A percentile compares a stretch with the other conserved stretches of the same genome.
These are phyloP conservation scores for Xylariaceae sp. DNA, from an alignment of 2,329 filamentous ascomycete genomes.

Conservation along the genomic window DNA sequence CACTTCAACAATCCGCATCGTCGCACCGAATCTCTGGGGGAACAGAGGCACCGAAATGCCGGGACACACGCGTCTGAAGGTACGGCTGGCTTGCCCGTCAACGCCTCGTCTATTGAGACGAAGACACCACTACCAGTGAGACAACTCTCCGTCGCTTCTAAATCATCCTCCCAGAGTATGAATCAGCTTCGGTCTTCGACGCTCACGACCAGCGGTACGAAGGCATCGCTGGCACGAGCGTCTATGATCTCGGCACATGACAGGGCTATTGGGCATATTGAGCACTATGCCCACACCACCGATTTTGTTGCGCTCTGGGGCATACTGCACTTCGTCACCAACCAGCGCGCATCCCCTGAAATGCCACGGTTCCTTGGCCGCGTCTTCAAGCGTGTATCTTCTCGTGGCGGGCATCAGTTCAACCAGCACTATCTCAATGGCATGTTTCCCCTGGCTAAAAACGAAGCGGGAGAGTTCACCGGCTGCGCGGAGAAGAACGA, in stretches of 20 bases:
- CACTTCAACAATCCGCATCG: slow-evolving; percentile 74
- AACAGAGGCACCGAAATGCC: slow-evolving; percentile 33
- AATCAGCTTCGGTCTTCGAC: slow-evolving; percentile 33
- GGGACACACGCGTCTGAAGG: slow-evolving; percentile 32
- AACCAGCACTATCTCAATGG: slow-evolving; percentile 57
- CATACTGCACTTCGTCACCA: slow-evolving; percentile 60
- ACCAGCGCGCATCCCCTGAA: slow-evolving; percentile 38
- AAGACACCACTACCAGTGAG: slow-evolving; percentile 15
- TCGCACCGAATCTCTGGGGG: slow-evolving; percentile 42
- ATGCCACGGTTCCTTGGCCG: slow-evolving; percentile 58
- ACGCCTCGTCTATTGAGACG: slow-evolving; percentile 29
- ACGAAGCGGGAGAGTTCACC: slow-evolving; percentile 38
- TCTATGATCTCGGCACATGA: slow-evolving; percentile 35
- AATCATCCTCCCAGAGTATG: slow-evolving; percentile 6
- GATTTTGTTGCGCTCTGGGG: slow-evolving; percentile 75
- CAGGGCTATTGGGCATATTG: slow-evolving; percentile 62
- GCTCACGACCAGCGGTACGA: slow-evolving; percentile 22
- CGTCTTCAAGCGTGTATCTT: slow-evolving; percentile 51
- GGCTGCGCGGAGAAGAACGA: slow-evolving; percentile 46
- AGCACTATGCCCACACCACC: slow-evolving; percentile 70
- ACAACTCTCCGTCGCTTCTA: slow-evolving; percentile 16
- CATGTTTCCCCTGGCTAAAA: slow-evolving; percentile 51
- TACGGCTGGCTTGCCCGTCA: slow-evolving; percentile 34
- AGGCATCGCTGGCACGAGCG: slow-evolving; percentile 10
- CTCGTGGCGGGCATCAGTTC: slow-evolving; percentile 53